phyloP scores from a whole-genome alignment of 108 stramenopile genomes.

The Seminavis robusta region DNA sequence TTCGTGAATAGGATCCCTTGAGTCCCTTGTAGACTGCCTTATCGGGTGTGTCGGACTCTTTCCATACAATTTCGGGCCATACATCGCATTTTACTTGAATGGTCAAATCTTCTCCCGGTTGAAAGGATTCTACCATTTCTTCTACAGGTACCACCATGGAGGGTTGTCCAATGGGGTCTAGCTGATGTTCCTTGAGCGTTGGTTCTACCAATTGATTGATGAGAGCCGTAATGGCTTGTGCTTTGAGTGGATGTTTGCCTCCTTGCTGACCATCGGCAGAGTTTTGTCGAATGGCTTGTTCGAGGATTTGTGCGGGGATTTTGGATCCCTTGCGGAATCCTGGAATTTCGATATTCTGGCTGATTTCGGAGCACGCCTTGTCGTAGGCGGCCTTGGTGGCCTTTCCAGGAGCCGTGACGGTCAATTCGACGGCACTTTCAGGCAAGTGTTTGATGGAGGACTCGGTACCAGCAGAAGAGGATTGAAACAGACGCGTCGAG shows the following conservation, averaged over 20 bases:
- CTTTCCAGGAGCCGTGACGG: constrained; percentile 55
- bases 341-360: constrained; percentile 68
- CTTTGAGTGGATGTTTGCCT: constrained; percentile 54
- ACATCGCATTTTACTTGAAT: constrained; percentile 78
- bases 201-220: constrained; percentile 56
- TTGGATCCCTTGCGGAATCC: constrained; percentile 87
- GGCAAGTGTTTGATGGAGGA: constrained; percentile 48
- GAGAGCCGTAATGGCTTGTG: constrained; percentile 69
- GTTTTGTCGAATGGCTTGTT: constrained; percentile 78
- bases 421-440: constrained; percentile 68
- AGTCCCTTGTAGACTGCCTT: constrained; percentile 82
- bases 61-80: constrained; percentile 86
- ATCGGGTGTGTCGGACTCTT: constrained; percentile 37
- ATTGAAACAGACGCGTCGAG: no score
- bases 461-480: no score
- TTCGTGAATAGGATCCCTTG: constrained; percentile 66
- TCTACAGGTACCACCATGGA: constrained; percentile 49
- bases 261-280: constrained; percentile 42
- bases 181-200: constrained; percentile 69
- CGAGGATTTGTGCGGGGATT: constrained; percentile 78
- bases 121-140: constrained; percentile 44
- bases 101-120: constrained; percentile 55
- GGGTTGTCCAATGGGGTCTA: constrained; percentile 85
- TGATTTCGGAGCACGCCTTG: constrained; percentile 62
- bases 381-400: constrained; percentile 82